Conservation (phyloP, 495 filamentous ascomycete species). For the Cercophora samala region DNA sequence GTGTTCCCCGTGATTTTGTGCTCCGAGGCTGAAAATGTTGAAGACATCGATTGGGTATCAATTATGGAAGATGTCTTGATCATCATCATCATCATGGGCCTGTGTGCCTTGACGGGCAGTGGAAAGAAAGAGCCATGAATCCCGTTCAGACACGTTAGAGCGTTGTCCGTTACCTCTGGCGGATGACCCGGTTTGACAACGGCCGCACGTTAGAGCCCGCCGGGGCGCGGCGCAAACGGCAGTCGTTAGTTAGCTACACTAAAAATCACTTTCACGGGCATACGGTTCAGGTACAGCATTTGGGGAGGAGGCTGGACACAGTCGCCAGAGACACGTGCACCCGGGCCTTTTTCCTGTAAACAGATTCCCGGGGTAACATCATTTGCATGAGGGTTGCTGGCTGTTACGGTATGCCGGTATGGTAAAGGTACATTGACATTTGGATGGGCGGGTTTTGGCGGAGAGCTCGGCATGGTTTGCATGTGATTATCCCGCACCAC, state of each 20-base stretch:
- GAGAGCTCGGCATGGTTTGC: slow-evolving; percentile 6
- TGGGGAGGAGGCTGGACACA: not conserved
- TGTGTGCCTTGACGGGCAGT: not conserved
- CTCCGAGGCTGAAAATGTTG: not conserved
- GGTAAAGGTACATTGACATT: no score
- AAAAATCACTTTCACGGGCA: slow-evolving; percentile 2
- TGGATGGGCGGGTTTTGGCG: not conserved
- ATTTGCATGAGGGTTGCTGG: no score
- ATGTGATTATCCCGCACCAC: slow-evolving; percentile 21
- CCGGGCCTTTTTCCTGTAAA: slow-evolving; percentile 11
- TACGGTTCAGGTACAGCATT: slow-evolving; percentile 6
- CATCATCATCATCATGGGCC: no score
- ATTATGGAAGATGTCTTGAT: not conserved
- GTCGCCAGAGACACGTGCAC: slow-evolving; percentile 4
- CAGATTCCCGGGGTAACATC: not conserved
- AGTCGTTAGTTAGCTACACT: not conserved
- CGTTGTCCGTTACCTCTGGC: not conserved
- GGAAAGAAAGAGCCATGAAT: not conserved
- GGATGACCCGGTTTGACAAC: not conserved
- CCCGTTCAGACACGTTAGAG: not conserved
- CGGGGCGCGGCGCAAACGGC: not conserved
- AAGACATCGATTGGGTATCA: no score
- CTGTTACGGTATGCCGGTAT: not conserved
- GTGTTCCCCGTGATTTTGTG: not conserved
- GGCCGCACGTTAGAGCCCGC: not conserved